Conservation (phyloP, 257 asterid genomes). For the Solanum tacnaense region DNA sequence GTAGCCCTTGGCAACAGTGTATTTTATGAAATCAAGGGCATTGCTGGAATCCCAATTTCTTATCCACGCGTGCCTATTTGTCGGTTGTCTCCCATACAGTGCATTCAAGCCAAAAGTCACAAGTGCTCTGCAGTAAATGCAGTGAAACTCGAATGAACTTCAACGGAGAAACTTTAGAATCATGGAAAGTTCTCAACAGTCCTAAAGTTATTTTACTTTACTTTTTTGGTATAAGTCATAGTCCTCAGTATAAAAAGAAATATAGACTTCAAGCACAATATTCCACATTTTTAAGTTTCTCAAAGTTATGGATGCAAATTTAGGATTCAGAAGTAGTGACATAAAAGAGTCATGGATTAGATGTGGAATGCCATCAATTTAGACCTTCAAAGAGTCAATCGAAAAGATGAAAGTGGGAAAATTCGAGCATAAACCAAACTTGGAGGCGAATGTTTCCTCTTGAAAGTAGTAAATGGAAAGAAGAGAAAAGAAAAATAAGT, state of each 20-base stretch:
- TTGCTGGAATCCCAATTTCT: constrained; percentile 80
- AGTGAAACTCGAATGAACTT: neutral
- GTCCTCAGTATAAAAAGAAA: neutral
- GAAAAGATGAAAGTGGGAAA: neutral
- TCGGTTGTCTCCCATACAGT: constrained; percentile 57
- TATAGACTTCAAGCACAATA: neutral
- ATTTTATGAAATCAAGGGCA: constrained; percentile 58
- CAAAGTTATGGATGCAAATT: neutral
- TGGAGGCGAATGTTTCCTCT: neutral
- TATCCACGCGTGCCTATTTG: constrained; percentile 41
- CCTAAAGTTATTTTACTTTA: neutral
- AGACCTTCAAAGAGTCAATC: neutral
- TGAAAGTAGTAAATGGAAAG: neutral
- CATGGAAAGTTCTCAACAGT: neutral
- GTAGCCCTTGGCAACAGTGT: constrained; percentile 74
- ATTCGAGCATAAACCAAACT: neutral
- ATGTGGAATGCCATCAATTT: neutral
- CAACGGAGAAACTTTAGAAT: neutral
- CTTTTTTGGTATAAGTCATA: neutral
- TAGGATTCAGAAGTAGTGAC: neutral
- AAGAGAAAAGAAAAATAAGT: neutral
- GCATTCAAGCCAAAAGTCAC: constrained; percentile 89
- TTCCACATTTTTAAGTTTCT: neutral
- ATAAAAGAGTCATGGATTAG: neutral
- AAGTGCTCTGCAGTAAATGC: constrained; percentile 41